These are phyloP conservation scores for Tolypocladium cylindrosporum DNA, from an alignment of 2,329 filamentous ascomycete species.

Conservation along the genomic window DNA sequence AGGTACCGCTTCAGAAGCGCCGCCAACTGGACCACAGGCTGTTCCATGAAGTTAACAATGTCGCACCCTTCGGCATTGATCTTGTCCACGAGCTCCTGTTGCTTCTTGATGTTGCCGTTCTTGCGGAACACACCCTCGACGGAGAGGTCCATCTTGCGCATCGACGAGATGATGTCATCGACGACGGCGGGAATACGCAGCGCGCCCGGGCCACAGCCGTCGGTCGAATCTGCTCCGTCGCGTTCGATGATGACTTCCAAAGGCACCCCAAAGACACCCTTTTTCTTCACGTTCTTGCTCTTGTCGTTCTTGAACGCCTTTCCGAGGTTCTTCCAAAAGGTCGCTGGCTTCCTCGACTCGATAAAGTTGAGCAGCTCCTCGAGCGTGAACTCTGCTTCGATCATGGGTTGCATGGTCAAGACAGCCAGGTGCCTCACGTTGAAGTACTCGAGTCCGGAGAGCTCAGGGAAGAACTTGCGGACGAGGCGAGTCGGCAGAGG, in stretches of 20 bases:
- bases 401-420: conserved; percentile 83
- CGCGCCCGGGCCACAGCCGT: conserved; percentile 86
- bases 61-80: conserved; percentile 83
- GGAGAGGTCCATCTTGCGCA: conserved; percentile 98
- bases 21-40: conserved; percentile 87
- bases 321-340: conserved; percentile 96
- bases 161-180: conserved; percentile 88
- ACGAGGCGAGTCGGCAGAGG: conserved; percentile 42
- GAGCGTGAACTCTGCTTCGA: conserved; percentile 84
- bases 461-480: conserved; percentile 89
- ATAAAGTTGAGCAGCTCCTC: conserved; percentile 90
- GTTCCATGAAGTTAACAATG: conserved; percentile 73
- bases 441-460: conserved; percentile 93
- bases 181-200: conserved; percentile 86
- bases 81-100: conserved; percentile 74
- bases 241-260: conserved; percentile 84
- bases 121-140: conserved; percentile 98
- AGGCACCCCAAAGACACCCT: conserved; percentile 85
- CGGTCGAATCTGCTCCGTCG: conserved; percentile 94
- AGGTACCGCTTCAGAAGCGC: conserved; percentile 93
- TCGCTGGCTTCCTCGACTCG: conserved; percentile 78
- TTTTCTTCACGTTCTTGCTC: conserved; percentile 71
- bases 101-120: conserved; percentile 94
- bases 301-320: conserved; percentile 90
- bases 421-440: conserved; percentile 94